Evolutionary conservation across 768 basidiomycete genomes (phyloP).

Genomic region (Pleurotus giganteus): DNA sequence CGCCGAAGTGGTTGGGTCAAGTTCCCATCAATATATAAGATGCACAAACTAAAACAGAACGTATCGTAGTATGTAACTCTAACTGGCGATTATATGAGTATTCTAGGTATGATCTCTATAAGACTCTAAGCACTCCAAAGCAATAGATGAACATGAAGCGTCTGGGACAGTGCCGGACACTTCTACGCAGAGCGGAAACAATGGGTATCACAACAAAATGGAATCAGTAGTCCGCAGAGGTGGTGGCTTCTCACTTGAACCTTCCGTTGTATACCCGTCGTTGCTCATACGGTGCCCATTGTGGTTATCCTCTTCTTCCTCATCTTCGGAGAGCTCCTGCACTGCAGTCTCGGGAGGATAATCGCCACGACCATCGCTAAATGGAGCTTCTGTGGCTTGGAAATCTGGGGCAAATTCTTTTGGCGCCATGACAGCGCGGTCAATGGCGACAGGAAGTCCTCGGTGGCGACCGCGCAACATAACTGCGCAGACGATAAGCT

Average conservation of each 20-base stretch:
- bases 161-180: neutral
- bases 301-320: neutral
- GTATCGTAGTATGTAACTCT: neutral
- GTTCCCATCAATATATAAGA: no score
- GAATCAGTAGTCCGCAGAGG: neutral
- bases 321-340: conserved; percentile 1
- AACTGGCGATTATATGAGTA: neutral
- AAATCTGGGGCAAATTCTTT: conserved; percentile 43
- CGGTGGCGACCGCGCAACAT: conserved; percentile 96
- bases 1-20: no score
- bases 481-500: conserved; percentile 81
- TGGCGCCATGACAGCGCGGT: conserved; percentile 83
- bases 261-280: neutral
- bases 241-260: neutral
- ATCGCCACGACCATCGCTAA: conserved; percentile 35
- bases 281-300: neutral
- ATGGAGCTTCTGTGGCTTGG: conserved; percentile 14
- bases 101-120: neutral
- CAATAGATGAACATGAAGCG: neutral
- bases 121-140: neutral
- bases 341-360: neutral
- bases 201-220: neutral
- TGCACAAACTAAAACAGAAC: no score
- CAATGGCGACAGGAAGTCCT: conserved; percentile 83
- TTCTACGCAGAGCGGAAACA: no score